A percentile compares a stretch with the other conserved stretches of the same genome.
Conservation (phyloP, 192 early-diverging fungal species). For the Thamnidium elegans region DNA sequence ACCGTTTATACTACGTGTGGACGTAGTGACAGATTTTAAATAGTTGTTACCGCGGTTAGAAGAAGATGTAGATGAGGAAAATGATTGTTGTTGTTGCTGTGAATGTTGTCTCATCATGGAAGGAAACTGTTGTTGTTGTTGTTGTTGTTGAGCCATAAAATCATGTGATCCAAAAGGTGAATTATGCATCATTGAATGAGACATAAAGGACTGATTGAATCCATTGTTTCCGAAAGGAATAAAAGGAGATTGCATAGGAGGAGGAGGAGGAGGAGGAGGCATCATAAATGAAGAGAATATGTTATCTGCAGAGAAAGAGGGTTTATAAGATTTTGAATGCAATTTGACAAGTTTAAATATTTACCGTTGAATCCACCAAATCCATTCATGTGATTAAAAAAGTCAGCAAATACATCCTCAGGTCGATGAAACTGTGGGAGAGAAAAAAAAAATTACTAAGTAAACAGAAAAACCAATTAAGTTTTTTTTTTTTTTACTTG, state of each 20-base stretch:
- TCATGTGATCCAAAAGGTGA: no score
- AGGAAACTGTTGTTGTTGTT: no score
- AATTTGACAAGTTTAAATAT: no score
- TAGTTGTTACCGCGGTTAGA: background rate
- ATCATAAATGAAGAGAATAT: background rate
- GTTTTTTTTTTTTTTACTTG: constrained; percentile 2
- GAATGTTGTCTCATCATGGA: background rate
- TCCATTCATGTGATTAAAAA: constrained; percentile 12
- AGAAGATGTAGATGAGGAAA: background rate
- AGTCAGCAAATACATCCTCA: constrained; percentile 8
- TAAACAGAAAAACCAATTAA: background rate
- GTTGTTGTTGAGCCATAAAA: no score
- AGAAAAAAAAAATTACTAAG: background rate
- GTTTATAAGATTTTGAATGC: no score
- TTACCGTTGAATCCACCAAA: background rate
- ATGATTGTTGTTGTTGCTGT: background rate
- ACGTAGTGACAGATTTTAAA: constrained; percentile 1
- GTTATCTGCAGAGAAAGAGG: background rate
- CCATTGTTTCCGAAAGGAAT: background rate
- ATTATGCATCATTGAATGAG: background rate
- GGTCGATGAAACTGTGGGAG: constrained; percentile 7
- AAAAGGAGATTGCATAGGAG: background rate
- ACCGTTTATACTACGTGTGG: constrained; percentile 19
- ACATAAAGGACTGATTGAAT: background rate
- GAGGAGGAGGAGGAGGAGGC: background rate